These are phyloP conservation scores for Leishmania turanica DNA, from an alignment of 208 protist species.

Conservation along the genomic window DNA sequence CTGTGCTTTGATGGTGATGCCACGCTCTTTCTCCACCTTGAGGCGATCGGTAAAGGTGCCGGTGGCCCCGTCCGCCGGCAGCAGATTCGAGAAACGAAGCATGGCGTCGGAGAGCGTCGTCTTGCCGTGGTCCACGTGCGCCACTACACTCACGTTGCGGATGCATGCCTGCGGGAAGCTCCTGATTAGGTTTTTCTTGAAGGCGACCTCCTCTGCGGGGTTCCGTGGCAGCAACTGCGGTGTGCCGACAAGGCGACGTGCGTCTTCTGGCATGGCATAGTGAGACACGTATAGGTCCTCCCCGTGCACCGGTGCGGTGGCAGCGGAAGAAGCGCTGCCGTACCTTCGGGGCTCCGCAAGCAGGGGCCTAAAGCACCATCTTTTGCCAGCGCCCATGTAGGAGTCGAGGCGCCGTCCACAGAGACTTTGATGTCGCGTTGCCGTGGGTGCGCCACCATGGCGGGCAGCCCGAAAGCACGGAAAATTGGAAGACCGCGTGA, in stretches of 20 bases:
- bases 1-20: constrained; percentile 97
- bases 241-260: constrained; percentile 27
- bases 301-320: constrained; percentile 8
- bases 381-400: neutral
- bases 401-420: neutral
- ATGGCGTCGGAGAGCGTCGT: constrained; percentile 93
- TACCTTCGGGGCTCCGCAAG: constrained; percentile 1
- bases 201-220: constrained; percentile 39
- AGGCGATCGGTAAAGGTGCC: constrained; percentile 93
- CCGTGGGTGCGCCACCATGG: neutral
- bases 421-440: neutral
- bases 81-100: constrained; percentile 77
- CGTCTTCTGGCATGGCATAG: constrained; percentile 41
- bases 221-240: constrained; percentile 37
- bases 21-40: constrained; percentile 95
- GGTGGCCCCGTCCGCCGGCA: constrained; percentile 61
- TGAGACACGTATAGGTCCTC: constrained; percentile 30
- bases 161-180: constrained; percentile 66
- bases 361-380: neutral
- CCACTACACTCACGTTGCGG: constrained; percentile 92
- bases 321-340: neutral
- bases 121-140: constrained; percentile 95
- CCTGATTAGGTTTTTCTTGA: constrained; percentile 44
- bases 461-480: neutral
- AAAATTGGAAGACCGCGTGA: neutral